A percentile compares a stretch with the other conserved stretches of the same genome.
These are phyloP conservation scores for Fusarium albidum DNA, from an alignment of 2,329 filamentous ascomycete species.

Conservation along the genomic window DNA sequence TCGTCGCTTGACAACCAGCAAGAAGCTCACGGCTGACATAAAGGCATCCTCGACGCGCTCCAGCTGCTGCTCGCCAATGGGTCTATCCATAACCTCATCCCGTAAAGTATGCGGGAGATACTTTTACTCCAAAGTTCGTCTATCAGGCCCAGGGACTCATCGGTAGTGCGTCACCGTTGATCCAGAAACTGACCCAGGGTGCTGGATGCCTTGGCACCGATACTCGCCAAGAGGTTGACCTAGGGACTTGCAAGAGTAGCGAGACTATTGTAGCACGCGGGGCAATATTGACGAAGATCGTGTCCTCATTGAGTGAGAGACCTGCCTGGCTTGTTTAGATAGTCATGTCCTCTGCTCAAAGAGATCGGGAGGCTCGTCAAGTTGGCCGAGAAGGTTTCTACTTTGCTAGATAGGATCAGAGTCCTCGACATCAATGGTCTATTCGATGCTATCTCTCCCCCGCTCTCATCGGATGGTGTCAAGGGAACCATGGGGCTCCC, in stretches of 20 bases:
- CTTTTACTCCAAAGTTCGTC: conserved; percentile 28
- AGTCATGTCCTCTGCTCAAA: conserved; percentile 43
- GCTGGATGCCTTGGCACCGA: conserved; percentile 35
- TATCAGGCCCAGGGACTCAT: conserved; percentile 30
- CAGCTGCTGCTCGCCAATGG: conserved; percentile 45
- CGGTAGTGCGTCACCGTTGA: conserved; percentile 35
- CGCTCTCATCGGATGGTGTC: conserved; percentile 45
- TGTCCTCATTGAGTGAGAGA: conserved; percentile 33
- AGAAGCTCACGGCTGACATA: conserved; percentile 39
- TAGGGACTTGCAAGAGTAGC: conserved; percentile 39
- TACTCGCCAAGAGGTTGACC: conserved; percentile 40
- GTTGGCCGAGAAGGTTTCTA: conserved; percentile 40
- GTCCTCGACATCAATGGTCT: conserved; percentile 46
- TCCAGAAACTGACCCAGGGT: conserved; percentile 42
- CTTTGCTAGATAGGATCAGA: conserved; percentile 42
- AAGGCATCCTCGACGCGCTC: conserved; percentile 40
- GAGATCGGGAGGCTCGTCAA: conserved; percentile 41
- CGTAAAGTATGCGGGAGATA: conserved; percentile 42
- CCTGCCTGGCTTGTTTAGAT: conserved; percentile 37
- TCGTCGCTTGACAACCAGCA: not conserved
- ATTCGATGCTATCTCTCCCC: conserved; percentile 43
- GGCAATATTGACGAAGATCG: conserved; percentile 38
- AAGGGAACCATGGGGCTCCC: conserved; percentile 46
- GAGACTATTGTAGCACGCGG: conserved; percentile 38
- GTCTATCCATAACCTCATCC: conserved; percentile 44